Conservation (phyloP, 129 eudicot genomes). For the Helianthus tuberosus region DNA sequence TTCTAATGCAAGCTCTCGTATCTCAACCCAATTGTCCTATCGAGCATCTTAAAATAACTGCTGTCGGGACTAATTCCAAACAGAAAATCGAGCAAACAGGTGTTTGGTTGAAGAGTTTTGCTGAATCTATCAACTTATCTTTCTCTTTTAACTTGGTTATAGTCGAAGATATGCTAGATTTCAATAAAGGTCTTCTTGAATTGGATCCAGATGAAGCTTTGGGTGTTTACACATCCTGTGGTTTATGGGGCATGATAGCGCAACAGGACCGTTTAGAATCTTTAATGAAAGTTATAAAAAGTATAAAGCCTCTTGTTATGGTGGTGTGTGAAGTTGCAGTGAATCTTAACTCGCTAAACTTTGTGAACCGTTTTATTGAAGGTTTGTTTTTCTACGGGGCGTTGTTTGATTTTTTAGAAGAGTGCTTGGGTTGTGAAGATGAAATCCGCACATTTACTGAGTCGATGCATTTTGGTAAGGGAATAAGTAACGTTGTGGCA, state of each 20-base stretch:
- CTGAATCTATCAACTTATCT: conserved; percentile 33
- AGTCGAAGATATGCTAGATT: conserved; percentile 35
- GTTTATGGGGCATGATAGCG: conserved; percentile 40
- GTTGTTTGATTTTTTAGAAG: conserved; percentile 47
- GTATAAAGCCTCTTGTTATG: conserved; percentile 51
- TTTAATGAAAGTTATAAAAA: conserved; percentile 45
- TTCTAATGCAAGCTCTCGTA: conserved; percentile 50
- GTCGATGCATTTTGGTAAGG: conserved; percentile 23
- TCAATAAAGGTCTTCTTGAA: conserved; percentile 34
- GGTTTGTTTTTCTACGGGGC: conserved; percentile 54
- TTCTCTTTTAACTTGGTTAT: conserved; percentile 34
- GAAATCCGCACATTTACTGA: conserved; percentile 32
- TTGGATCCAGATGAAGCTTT: conserved; percentile 39
- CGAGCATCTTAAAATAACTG: conserved; percentile 46
- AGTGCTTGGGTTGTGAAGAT: conserved; percentile 41
- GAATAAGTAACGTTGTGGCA: conserved; percentile 39
- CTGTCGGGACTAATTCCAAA: conserved; percentile 27
- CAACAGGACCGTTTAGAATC: conserved; percentile 38
- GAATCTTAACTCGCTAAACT: conserved; percentile 54
- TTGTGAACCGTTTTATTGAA: conserved; percentile 62
- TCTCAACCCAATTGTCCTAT: conserved; percentile 28
- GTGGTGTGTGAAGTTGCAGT: conserved; percentile 48
- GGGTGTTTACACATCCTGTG: conserved; percentile 31
- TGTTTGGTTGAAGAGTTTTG: conserved; percentile 36
- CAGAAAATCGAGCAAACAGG: conserved; percentile 30